phyloP scores from a whole-genome alignment of 257 asterid genomes.

The Nicotiana noctiflora region DNA sequence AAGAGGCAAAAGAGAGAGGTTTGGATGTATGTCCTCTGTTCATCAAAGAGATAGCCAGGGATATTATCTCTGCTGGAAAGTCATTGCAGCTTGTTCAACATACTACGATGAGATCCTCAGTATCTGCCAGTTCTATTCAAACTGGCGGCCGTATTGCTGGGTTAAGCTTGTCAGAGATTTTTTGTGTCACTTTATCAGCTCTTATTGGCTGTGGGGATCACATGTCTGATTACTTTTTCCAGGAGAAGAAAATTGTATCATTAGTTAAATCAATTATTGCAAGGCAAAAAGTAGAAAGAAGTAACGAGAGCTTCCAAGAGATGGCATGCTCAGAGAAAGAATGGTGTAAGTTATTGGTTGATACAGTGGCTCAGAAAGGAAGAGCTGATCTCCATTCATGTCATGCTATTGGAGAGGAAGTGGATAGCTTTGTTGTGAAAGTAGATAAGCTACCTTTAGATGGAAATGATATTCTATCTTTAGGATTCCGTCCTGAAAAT shows the following conservation, averaged over 20 bases:
- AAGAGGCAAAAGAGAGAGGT: conserved; percentile 44
- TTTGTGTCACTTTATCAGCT: conserved; percentile 75
- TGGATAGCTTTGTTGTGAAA: conserved; percentile 18
- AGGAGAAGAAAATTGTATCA: conserved; percentile 33
- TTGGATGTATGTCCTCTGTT: conserved; percentile 70
- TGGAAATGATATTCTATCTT: conserved; percentile 25
- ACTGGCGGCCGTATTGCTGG: conserved; percentile 41
- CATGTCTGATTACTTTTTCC: conserved; percentile 49
- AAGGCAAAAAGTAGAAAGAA: conserved; percentile 23
- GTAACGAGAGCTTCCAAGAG: conserved; percentile 16
- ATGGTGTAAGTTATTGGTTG: conserved; percentile 64
- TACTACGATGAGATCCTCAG: conserved; percentile 52
- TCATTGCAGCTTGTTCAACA: conserved; percentile 84
- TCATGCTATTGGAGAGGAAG: conserved; percentile 21
- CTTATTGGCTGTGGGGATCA: conserved; percentile 78
- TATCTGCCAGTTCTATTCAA: conserved; percentile 29
- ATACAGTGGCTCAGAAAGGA: conserved; percentile 45
- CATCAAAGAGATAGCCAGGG: conserved; percentile 63
- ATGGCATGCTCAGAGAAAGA: conserved; percentile 35
- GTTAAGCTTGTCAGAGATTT: conserved; percentile 81
- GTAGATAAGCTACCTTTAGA: conserved; percentile 17
- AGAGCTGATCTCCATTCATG: conserved; percentile 14
- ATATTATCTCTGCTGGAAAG: conserved; percentile 91
- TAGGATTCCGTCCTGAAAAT: conserved; percentile 53
- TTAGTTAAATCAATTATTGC: conserved; percentile 28